Conservation (phyloP, 1,139 yeast species). For the Geotrichum fermentans region DNA sequence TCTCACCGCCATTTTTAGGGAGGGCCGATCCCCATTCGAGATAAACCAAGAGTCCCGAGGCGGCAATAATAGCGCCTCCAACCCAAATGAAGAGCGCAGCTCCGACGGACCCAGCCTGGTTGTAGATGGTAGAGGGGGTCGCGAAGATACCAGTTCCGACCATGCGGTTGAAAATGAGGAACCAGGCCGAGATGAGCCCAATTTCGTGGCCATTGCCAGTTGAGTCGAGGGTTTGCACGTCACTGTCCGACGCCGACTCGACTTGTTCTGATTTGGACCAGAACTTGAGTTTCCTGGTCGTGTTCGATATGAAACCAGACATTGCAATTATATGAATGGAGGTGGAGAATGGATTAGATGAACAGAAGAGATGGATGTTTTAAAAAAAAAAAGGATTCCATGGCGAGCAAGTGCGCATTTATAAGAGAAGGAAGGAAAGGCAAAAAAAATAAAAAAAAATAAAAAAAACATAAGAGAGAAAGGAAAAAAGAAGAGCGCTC, state of each 20-base stretch:
- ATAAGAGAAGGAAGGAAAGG: neutral
- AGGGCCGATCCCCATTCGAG: slow-evolving; percentile 82
- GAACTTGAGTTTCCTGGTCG: neutral
- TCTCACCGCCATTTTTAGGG: slow-evolving; percentile 86
- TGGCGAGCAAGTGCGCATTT: neutral
- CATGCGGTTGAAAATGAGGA: slow-evolving; percentile 68
- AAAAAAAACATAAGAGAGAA: too few relatives aligned
- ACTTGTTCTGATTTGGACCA: neutral
- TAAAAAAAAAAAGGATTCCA: neutral
- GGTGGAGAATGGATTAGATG: neutral
- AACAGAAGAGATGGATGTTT: neutral
- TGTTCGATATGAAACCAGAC: neutral
- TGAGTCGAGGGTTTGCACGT: neutral
- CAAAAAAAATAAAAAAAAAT: too few relatives aligned
- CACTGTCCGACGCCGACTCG: neutral
- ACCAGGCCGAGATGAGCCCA: slow-evolving; percentile 65
- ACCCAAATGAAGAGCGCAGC: slow-evolving; percentile 65
- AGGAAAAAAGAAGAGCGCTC: too few relatives aligned
- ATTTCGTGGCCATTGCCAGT: slow-evolving; percentile 28
- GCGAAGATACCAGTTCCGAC: slow-evolving; percentile 81
- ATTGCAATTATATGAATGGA: too few relatives aligned
- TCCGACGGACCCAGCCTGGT: slow-evolving; percentile 69
- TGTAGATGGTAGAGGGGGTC: slow-evolving; percentile 65
- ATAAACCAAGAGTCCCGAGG: slow-evolving; percentile 66
- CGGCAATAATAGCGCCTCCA: slow-evolving; percentile 64